These are phyloP conservation scores for Verticillium longisporum DNA, from an alignment of 2,329 filamentous ascomycete species.

Conservation along the genomic window DNA sequence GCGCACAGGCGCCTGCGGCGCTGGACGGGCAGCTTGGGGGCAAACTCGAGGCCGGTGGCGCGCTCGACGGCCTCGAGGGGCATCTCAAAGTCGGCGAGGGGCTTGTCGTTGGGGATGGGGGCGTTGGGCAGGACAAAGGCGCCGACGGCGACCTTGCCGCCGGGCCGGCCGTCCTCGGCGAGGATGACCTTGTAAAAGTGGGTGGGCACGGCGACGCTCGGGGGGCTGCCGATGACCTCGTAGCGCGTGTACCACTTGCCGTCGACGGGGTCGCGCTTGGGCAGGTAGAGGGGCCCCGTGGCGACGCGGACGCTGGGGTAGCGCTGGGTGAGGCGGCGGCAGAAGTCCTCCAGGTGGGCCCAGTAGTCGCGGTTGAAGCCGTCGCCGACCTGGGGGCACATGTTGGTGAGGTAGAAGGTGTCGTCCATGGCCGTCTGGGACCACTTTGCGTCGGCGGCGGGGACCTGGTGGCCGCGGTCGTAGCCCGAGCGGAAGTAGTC, in stretches of 20 bases:
- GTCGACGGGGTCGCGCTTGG: conserved; percentile 71
- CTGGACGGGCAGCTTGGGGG: conserved; percentile 64
- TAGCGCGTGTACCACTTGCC: conserved; percentile 94
- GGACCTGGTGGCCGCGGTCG: conserved; percentile 94
- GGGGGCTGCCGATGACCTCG: conserved; percentile 90
- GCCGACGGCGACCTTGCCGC: conserved; percentile 76
- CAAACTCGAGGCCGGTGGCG: conserved; percentile 88
- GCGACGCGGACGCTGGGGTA: conserved; percentile 89
- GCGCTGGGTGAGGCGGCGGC: conserved; percentile 67
- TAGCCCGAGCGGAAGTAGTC: conserved; percentile 85
- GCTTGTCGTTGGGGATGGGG: conserved; percentile 78
- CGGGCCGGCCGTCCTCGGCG: conserved; percentile 69
- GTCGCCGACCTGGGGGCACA: conserved; percentile 97
- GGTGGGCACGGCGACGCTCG: conserved; percentile 91
- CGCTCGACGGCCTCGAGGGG: conserved; percentile 88
- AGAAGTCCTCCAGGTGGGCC: conserved; percentile 98
- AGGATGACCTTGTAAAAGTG: conserved; percentile 99
- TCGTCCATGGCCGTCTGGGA: conserved; percentile 89
- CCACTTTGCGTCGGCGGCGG: conserved; percentile 95
- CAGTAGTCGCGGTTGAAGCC: conserved; percentile 99
- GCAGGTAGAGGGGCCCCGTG: conserved; percentile 89
- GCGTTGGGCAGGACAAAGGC: conserved; percentile 96
- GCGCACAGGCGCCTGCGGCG: conserved; percentile 76
- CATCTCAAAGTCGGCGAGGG: conserved; percentile 87
- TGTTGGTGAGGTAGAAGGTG: conserved; percentile 89